These are phyloP conservation scores for Vitis riparia DNA, from an alignment of 164 flowering plant genomes.

Conservation along the genomic window DNA sequence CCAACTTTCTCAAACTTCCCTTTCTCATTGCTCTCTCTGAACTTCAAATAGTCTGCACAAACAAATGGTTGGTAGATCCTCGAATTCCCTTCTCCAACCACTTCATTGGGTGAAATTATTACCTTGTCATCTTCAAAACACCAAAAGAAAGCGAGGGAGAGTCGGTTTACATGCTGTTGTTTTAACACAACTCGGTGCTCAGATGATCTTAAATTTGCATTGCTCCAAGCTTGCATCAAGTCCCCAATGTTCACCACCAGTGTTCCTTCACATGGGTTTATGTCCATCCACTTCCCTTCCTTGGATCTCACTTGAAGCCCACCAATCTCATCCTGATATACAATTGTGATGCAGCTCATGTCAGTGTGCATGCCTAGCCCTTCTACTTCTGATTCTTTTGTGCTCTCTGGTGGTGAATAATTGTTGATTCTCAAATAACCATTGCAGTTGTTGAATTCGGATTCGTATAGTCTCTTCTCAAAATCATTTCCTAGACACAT, in stretches of 20 bases:
- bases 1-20: conserved; percentile 84
- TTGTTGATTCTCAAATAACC: conserved; percentile 80
- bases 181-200: conserved; percentile 75
- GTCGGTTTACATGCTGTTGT: conserved; percentile 32
- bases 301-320: conserved; percentile 85
- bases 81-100: conserved; percentile 59
- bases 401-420: conserved; percentile 55
- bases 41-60: conserved; percentile 69
- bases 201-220: conserved; percentile 73
- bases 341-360: conserved; percentile 87
- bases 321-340: conserved; percentile 75
- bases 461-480: conserved; percentile 34
- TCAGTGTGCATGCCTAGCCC: conserved; percentile 97
- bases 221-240: conserved; percentile 93
- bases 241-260: conserved; percentile 88
- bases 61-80: conserved; percentile 66
- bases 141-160: conserved; percentile 88
- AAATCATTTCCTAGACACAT: conserved; percentile 52
- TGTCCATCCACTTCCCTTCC: conserved; percentile 78
- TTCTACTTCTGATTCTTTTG: conserved; percentile 43
- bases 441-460: conserved; percentile 66
- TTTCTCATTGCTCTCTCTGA: conserved; percentile 64
- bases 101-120: conserved; percentile 66
- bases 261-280: conserved; percentile 59
- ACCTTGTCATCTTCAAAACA: conserved; percentile 88